Percentiles rank a stretch among this genome's conserved stretches.
Conservation (phyloP, 768 basidiomycete species). For the Galerina marginata region DNA sequence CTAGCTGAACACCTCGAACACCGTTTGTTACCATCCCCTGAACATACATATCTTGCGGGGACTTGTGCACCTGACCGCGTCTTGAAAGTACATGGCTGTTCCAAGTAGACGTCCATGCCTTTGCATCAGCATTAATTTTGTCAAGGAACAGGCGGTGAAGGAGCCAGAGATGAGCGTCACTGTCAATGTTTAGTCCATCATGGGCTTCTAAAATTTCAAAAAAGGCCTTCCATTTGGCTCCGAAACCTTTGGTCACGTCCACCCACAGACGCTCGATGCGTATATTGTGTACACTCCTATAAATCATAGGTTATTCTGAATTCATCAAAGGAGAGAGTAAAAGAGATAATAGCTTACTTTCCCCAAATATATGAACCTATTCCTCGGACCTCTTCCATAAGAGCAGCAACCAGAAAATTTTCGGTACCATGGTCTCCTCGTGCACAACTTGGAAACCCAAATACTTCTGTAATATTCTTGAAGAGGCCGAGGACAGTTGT, state of each 20-base stretch:
- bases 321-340: neutral
- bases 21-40: constrained; percentile 37
- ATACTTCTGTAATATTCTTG: neutral
- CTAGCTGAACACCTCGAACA: constrained; percentile 13
- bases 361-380: neutral
- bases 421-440: constrained; percentile 35
- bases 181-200: constrained; percentile 34
- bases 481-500: constrained; percentile 22
- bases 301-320: neutral
- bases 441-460: constrained; percentile 22
- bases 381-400: constrained; percentile 19
- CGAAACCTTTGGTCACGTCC: constrained; percentile 37
- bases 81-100: constrained; percentile 37
- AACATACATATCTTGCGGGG: constrained; percentile 37
- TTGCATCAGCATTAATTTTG: constrained; percentile 30
- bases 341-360: neutral
- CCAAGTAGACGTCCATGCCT: constrained; percentile 37
- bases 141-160: constrained; percentile 40
- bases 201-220: constrained; percentile 36
- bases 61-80: constrained; percentile 23
- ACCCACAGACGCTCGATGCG: constrained; percentile 45
- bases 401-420: constrained; percentile 26
- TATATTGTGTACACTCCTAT: constrained; percentile 42
- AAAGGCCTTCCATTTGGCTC: constrained; percentile 35
- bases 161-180: constrained; percentile 40